Evolutionary conservation across 2,329 filamentous ascomycete genomes (phyloP).

Genomic region (Ustulina deusta): DNA sequence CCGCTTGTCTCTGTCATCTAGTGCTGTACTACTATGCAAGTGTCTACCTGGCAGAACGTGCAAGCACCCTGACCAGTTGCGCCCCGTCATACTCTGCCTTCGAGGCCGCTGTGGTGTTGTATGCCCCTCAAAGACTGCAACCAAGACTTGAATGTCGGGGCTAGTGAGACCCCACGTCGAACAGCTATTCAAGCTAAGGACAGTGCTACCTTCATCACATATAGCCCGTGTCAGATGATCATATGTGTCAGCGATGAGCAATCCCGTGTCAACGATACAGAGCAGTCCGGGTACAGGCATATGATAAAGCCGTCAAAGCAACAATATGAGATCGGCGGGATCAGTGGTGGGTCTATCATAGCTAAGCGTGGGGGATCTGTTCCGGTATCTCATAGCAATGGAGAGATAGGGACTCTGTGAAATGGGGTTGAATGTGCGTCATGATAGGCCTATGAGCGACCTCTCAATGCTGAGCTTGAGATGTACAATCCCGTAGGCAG

Average conservation of each 20-base stretch:
- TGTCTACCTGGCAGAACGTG: conserved; percentile 9
- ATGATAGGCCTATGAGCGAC: neutral
- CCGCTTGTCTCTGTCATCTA: neutral
- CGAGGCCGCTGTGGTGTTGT: neutral
- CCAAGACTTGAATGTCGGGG: neutral
- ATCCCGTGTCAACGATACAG: neutral
- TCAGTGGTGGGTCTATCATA: neutral
- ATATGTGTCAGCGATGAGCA: neutral
- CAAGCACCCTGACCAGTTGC: neutral
- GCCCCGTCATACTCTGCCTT: conserved; percentile 1
- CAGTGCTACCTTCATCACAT: conserved; percentile 24
- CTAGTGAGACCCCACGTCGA: conserved; percentile 12
- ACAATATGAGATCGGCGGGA: neutral
- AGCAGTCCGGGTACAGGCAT: neutral
- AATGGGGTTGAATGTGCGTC: neutral
- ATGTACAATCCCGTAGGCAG: neutral
- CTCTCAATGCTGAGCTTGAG: neutral
- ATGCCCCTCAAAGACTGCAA: neutral
- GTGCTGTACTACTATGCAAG: conserved; percentile 10
- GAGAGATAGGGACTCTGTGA: neutral
- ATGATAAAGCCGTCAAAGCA: neutral
- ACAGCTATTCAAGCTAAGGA: conserved; percentile 1
- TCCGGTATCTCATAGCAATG: neutral
- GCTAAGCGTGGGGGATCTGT: neutral
- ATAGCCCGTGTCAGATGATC: conserved; percentile 30